Base-by-base conservation (phyloP, 495 filamentous ascomycete genomes). In the Chlorociboria aeruginascens region DNA sequence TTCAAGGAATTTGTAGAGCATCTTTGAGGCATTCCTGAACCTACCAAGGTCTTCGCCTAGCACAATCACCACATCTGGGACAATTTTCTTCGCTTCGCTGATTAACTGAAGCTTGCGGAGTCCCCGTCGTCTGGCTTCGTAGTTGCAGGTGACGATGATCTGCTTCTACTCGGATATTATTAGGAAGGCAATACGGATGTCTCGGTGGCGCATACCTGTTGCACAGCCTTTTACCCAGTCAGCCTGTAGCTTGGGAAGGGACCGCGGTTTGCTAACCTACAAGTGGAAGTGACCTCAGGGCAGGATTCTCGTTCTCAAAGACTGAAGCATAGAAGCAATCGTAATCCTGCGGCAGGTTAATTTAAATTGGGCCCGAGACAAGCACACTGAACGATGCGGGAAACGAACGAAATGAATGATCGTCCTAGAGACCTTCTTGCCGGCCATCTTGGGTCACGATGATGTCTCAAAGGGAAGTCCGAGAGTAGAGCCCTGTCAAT, bases 301-400 rank as follows among this genome's bases (percentile, higher is more conserved):
- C 64, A 1, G 89, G 86, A 54, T 83, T 80, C 54, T 83, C 79
- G 47, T 79, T 79, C 63, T 95, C 89, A 51, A 90, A 81, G 31
- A 90, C 89, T 36, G 85, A 82, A 31, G 88, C 88, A 61, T 97
- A 97, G 70, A 95, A 95, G 63, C 86, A 93, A 67, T 94, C 86
- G 68, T 92, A 85, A 65, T 89, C 85, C 83, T 88, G 44, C 16
- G 11, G 46, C 47, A 36, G 45, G 40, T 63, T 46, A 57, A 50
- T 25, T 25, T 25, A 25, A 39, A 6, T 13, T 33, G 36, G 48
- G 49, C 39, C 38, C 32, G 33, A 16, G 14, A n/a, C 17, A 25
- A 25, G 4, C 20, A 25, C n/a, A n/a, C n/a, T 32, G 38, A 40
- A 29, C 7, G 17, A 49, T 32, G 31, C 12, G 12, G 14, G 35